Evolutionary conservation across 2,329 filamentous ascomycete species (phyloP).

Genomic region (Aspergillus sp.): DNA sequence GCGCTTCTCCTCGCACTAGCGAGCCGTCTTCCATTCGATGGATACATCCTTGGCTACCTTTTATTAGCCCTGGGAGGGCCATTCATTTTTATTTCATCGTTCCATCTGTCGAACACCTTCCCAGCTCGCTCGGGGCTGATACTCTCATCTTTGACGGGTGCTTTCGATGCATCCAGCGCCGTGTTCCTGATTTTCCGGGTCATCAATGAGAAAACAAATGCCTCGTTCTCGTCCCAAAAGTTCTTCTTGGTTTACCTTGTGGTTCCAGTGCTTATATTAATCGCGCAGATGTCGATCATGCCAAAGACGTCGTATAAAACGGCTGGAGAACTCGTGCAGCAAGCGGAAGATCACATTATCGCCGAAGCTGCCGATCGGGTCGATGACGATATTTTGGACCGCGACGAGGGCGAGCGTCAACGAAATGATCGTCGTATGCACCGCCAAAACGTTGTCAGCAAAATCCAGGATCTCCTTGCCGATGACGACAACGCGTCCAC

Average conservation of each 20-base stretch:
- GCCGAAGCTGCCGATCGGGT: slow-evolving; percentile 59
- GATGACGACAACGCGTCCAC: slow-evolving; percentile 16
- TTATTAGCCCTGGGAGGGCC: slow-evolving; percentile 76
- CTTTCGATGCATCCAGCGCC: slow-evolving; percentile 80
- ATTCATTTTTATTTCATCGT: slow-evolving; percentile 79
- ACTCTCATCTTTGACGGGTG: slow-evolving; percentile 74
- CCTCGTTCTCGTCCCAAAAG: slow-evolving; percentile 59
- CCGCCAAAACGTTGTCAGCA: slow-evolving; percentile 63
- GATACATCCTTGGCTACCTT: slow-evolving; percentile 70
- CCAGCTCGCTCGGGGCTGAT: slow-evolving; percentile 75
- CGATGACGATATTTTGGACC: slow-evolving; percentile 55
- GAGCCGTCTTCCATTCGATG: slow-evolving; percentile 67
- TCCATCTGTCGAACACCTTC: slow-evolving; percentile 83
- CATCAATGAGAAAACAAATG: slow-evolving; percentile 61
- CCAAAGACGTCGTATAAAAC: slow-evolving; percentile 79
- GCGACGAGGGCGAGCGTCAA: slow-evolving; percentile 46
- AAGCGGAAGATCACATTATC: slow-evolving; percentile 58
- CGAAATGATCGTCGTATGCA: slow-evolving; percentile 59
- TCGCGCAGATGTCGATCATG: slow-evolving; percentile 70
- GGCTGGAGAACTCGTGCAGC: slow-evolving; percentile 75
- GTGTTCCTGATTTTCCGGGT: slow-evolving; percentile 74
- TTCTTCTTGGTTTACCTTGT: slow-evolving; percentile 74
- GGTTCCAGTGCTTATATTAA: slow-evolving; percentile 66
- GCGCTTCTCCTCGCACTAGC: slow-evolving; percentile 71
- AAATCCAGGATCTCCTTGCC: slow-evolving; percentile 73